Percentiles rank a stretch among this genome's conserved stretches.
Conservation (phyloP, 2,329 filamentous ascomycete genomes). For the Colletotrichum tofieldiae region DNA sequence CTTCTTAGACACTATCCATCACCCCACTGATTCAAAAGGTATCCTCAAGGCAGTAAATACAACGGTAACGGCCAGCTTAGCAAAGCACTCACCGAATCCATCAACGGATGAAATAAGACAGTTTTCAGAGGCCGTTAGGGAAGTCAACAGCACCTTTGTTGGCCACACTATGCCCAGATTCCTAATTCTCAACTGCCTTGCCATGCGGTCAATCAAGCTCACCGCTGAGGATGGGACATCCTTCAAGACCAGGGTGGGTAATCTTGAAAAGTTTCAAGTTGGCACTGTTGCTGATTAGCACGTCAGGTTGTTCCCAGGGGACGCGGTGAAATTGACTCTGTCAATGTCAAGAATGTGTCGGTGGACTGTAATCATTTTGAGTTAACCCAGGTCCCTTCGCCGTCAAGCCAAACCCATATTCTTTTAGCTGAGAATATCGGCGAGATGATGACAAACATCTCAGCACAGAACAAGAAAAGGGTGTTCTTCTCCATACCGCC, state of each 20-base stretch:
- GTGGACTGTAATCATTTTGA: slow-evolving; percentile 45
- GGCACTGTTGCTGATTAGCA: background rate
- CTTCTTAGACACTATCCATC: slow-evolving; percentile 48
- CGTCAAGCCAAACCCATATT: slow-evolving; percentile 40
- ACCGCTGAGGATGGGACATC: background rate
- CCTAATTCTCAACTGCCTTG: slow-evolving; percentile 27
- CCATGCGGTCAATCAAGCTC: slow-evolving; percentile 4
- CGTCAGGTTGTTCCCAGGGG: slow-evolving; percentile 23
- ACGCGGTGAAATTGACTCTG: slow-evolving; percentile 9
- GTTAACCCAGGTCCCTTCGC: slow-evolving; percentile 43
- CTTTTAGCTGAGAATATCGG: slow-evolving; percentile 23
- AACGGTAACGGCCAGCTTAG: slow-evolving; percentile 32
- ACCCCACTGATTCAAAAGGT: slow-evolving; percentile 43
- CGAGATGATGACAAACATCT: slow-evolving; percentile 24
- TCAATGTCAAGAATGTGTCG: background rate
- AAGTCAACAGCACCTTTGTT: slow-evolving; percentile 41
- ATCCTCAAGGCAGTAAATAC: slow-evolving; percentile 44
- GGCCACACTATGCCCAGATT: slow-evolving; percentile 2
- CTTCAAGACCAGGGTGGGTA: slow-evolving; percentile 17
- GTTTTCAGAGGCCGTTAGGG: slow-evolving; percentile 44
- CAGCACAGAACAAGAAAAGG: background rate
- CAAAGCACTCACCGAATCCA: slow-evolving; percentile 8
- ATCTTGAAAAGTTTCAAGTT: background rate
- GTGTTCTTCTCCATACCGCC: slow-evolving; percentile 7
- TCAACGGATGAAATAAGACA: slow-evolving; percentile 44